Evolutionary conservation across 169 alveolate genomes (phyloP).

Genomic region (Condylostoma magnum): DNA sequence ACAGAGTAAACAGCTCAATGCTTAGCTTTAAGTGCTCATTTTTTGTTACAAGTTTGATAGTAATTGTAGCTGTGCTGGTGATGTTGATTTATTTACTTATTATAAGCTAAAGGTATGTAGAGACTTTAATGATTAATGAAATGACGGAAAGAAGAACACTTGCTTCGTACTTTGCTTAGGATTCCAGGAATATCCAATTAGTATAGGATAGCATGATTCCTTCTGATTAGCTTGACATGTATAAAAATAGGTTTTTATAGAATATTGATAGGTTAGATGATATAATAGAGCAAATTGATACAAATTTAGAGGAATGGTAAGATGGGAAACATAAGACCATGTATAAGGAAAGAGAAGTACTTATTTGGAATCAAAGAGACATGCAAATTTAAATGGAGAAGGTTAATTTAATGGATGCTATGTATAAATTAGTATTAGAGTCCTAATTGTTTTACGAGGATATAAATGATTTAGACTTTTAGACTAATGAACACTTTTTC

Average conservation of each 20-base stretch:
- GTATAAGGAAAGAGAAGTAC: neutral
- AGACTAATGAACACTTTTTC: neutral
- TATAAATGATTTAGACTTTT: neutral
- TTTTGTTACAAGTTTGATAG: constrained; percentile 12
- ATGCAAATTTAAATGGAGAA: neutral
- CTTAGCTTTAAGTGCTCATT: constrained; percentile 1
- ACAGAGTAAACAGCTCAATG: constrained; percentile 25
- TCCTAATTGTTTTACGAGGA: neutral
- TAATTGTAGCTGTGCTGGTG: constrained; percentile 1
- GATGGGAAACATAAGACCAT: neutral
- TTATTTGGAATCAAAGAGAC: neutral
- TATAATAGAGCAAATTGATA: neutral
- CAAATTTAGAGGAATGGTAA: neutral
- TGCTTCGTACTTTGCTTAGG: neutral
- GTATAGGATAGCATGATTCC: neutral
- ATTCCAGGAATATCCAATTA: neutral
- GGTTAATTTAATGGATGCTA: constrained; percentile 13
- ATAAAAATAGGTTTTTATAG: neutral
- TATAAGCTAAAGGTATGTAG: neutral
- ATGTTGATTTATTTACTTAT: constrained; percentile 13
- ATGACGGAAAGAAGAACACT: constrained; percentile 14
- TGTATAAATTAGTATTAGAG: neutral
- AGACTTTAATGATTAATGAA: neutral
- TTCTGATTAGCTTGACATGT: neutral
- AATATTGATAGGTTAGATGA: neutral